These are phyloP conservation scores for Curvularia eragrostidis DNA, from an alignment of 2,329 filamentous ascomycete genomes.

Conservation along the genomic window DNA sequence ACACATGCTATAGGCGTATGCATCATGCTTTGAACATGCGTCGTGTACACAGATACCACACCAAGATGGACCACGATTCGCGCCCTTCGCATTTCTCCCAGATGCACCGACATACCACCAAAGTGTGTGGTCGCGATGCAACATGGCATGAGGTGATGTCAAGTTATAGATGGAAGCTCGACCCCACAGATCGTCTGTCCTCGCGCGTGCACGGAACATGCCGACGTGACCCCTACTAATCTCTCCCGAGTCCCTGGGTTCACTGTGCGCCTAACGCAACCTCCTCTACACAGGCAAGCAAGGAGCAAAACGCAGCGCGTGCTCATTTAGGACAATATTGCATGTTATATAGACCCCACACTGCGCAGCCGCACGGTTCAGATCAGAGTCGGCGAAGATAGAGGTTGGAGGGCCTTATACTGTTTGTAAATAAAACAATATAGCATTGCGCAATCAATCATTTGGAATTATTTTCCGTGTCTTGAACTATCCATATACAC, in stretches of 20 bases:
- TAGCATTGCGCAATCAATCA: too few relatives aligned
- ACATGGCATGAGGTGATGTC: conserved; percentile 2
- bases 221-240: background rate
- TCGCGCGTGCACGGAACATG: conserved; percentile 2
- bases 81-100: background rate
- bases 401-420: background rate
- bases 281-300: conserved; percentile 26
- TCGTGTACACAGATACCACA: background rate
- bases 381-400: background rate
- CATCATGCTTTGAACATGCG: background rate
- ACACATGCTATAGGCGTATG: background rate
- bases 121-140: background rate
- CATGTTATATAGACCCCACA: conserved; percentile 22
- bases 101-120: too few relatives aligned
- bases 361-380: background rate
- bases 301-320: conserved; percentile 27
- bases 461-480: background rate
- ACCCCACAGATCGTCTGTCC: conserved; percentile 1
- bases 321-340: conserved; percentile 36
- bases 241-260: conserved; percentile 16
- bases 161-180: conserved; percentile 9
- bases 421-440: background rate
- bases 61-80: background rate
- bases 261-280: conserved; percentile 15
- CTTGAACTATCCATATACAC: background rate